Evolutionary conservation across 2,329 filamentous ascomycete species (phyloP).

Genomic region (Stemphylium lycopersici): DNA sequence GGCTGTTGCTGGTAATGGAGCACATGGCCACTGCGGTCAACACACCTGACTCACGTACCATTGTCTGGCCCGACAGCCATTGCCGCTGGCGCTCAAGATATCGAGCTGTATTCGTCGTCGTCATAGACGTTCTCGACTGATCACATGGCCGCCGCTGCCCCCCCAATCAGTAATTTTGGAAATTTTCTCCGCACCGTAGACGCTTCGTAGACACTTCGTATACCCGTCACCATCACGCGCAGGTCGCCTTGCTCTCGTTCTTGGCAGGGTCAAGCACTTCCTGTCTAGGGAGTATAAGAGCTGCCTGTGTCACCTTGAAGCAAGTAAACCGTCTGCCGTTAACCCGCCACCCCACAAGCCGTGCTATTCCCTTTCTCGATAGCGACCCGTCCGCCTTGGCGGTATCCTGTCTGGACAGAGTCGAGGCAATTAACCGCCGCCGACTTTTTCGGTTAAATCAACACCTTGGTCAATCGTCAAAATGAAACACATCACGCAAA

Average conservation of each 20-base stretch:
- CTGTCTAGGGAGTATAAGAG: background rate
- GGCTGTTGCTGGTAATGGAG: background rate
- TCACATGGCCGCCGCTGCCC: slow-evolving; percentile 20
- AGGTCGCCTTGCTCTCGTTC: background rate
- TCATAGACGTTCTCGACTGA: slow-evolving; percentile 33
- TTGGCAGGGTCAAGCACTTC: background rate
- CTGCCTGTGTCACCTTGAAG: background rate
- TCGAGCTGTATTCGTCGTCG: slow-evolving; percentile 25
- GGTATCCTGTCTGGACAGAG: too few relatives aligned
- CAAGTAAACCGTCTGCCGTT: too few relatives aligned
- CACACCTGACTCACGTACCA: background rate
- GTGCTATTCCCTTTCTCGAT: background rate
- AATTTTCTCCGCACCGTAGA: slow-evolving; percentile 7
- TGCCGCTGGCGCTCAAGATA: slow-evolving; percentile 29
- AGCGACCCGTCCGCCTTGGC: too few relatives aligned
- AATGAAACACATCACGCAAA: background rate
- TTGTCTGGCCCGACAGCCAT: slow-evolving; percentile 9
- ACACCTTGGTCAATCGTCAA: too few relatives aligned
- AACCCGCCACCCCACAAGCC: background rate
- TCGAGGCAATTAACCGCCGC: too few relatives aligned
- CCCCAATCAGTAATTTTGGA: slow-evolving; percentile 1
- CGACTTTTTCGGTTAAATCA: too few relatives aligned
- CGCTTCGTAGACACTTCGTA: background rate
- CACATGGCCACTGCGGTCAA: slow-evolving; percentile 7
- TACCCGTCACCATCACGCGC: background rate